phyloP scores from a whole-genome alignment of 1,284 basidiomycete genomes.

The Nidula niveotomentosa region DNA sequence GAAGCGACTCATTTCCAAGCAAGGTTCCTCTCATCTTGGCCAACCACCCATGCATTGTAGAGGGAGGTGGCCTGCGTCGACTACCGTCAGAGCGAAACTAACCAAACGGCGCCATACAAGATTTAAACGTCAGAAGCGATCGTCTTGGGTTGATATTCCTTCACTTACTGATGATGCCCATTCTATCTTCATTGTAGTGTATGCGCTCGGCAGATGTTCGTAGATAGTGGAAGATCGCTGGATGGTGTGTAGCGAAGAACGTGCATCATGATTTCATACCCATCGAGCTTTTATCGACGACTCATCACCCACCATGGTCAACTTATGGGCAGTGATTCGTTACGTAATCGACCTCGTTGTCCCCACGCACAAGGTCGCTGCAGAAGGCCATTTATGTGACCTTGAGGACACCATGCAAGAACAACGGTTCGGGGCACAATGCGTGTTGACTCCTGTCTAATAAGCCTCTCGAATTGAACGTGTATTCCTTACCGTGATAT shows the following conservation, averaged over 20 bases:
- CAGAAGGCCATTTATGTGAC: neutral
- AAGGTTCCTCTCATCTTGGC: slow-evolving; percentile 78
- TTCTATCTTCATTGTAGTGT: slow-evolving; percentile 39
- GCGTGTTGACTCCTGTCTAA: no score
- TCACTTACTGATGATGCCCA: slow-evolving; percentile 42
- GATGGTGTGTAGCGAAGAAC: no score
- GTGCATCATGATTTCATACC: no score
- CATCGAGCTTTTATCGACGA: no score
- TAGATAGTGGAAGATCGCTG: no score
- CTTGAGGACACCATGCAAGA: no score
- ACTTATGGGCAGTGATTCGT: neutral
- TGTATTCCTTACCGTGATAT: neutral
- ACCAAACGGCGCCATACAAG: neutral
- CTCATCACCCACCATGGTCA: no score
- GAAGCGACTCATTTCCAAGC: slow-evolving; percentile 59
- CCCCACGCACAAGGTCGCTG: neutral
- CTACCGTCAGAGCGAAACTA: slow-evolving; percentile 50
- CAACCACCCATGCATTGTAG: slow-evolving; percentile 73
- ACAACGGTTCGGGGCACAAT: neutral
- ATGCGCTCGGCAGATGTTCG: neutral
- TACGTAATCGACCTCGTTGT: slow-evolving; percentile 15
- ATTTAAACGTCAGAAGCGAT: no score
- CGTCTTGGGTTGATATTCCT: no score
- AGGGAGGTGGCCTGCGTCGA: slow-evolving; percentile 53
- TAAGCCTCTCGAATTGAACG: neutral